Evolutionary conservation across 2,329 filamentous ascomycete genomes (phyloP), one percentile per base, ranked within the genome.

Genomic region (Metarhizium guizhouense): DNA sequence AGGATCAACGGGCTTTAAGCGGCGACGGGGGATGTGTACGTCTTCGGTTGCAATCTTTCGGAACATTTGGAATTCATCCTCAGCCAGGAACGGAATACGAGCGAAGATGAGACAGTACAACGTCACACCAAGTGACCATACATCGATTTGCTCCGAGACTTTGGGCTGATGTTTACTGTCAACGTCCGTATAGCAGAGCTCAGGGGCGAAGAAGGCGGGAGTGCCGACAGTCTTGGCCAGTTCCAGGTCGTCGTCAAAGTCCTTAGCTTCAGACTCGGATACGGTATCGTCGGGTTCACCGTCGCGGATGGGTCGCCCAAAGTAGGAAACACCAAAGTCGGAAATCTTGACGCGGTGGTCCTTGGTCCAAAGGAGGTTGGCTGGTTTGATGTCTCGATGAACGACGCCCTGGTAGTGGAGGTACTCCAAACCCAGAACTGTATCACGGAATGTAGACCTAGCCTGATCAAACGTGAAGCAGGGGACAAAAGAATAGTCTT

Each of bases 181-280:
- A 29, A 85, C 72, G 59, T 94, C 91, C 2, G 90, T 95, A 68
- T 92, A 94, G 73, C 94, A 99, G 42, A 99, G 79, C 70, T 99
- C 94, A 4, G 94, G 94, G 1, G 94, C 94, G 67, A 96, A 99
- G 72, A 99, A 99, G 1, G 93, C 94, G 6, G 94, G 94, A 0
- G 94, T 99, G 53, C 94, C 94, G 6, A 97, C 94, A 2, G 94
- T 97, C 76, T 97, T 97, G 58, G 94, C 93, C n/a, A 99, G 77
- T 68, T 97, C 94, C 58, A 95, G 84, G 59, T 95, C 92, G 67
- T 96, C 90, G 63, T 96, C 92, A 57, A 95, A 84, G 65, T 95
- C 90, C 45, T 84, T 85, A 11, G 89, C 88, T 68, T 96, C 92
- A 0, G 86, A 89, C 67, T 95, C 89, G 4, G 87, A 87, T 18